Conservation (phyloP, 2,329 filamentous ascomycete species). For the Aspergillus proliferans region DNA sequence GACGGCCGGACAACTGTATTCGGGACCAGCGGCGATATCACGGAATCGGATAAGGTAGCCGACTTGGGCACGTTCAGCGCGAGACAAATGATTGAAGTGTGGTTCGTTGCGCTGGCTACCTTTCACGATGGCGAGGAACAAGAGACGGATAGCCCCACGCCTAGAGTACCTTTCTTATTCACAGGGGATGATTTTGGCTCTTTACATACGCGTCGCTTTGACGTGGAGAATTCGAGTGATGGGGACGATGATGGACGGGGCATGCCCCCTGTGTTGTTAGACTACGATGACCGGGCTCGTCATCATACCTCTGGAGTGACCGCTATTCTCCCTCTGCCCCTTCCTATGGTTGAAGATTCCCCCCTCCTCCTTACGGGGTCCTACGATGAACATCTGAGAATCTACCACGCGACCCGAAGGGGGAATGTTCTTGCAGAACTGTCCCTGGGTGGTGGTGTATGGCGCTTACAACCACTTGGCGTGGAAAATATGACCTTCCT, state of each 20-base stretch:
- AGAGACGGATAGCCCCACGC: neutral
- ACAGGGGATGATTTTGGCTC: constrained; percentile 37
- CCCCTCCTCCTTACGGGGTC: constrained; percentile 73
- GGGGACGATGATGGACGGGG: constrained; percentile 9
- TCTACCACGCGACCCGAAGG: constrained; percentile 41
- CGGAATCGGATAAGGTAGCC: constrained; percentile 7
- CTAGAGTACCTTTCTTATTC: constrained; percentile 24
- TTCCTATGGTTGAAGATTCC: constrained; percentile 36
- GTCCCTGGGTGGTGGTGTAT: constrained; percentile 74
- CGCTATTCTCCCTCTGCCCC: constrained; percentile 66
- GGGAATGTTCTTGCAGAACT: constrained; percentile 55
- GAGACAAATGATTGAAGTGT: constrained; percentile 32
- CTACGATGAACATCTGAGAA: constrained; percentile 78
- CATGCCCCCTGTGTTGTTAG: constrained; percentile 12
- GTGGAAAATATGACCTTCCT: constrained; percentile 1
- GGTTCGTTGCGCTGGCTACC: constrained; percentile 31
- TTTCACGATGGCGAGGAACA: constrained; percentile 4
- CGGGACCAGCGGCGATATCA: constrained; percentile 30
- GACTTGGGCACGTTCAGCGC: constrained; percentile 24
- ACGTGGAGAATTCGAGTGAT: constrained; percentile 10
- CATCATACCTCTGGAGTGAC: constrained; percentile 80
- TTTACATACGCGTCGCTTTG: constrained; percentile 26
- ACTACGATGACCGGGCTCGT: constrained; percentile 44
- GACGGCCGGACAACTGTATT: constrained; percentile 58
- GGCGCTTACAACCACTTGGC: constrained; percentile 62